phyloP scores from a whole-genome alignment of 2,329 filamentous ascomycete genomes.

The Neopestalotiopsis rosae region DNA sequence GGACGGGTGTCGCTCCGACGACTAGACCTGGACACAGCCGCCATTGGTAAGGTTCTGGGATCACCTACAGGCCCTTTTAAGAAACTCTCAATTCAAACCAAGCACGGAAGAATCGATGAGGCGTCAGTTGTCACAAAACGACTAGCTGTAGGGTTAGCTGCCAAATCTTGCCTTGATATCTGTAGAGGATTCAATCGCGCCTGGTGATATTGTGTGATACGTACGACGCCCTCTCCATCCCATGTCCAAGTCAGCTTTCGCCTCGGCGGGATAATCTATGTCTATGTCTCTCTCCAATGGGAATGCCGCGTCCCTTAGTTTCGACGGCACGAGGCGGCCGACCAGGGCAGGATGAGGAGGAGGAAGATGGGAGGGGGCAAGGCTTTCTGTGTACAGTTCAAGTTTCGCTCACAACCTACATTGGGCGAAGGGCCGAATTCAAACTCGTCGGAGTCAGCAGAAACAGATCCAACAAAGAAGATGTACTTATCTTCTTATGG shows the following conservation, averaged over 20 bases:
- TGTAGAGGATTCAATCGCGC: not conserved
- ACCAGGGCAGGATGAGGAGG: not conserved
- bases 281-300: not conserved
- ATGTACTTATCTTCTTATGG: not conserved
- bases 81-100: no score
- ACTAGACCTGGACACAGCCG: not conserved
- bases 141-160: not conserved
- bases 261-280: not conserved
- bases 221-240: not conserved
- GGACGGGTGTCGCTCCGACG: not conserved
- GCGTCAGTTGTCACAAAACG: not conserved
- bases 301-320: not conserved
- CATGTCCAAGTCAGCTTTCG: not conserved
- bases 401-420: not conserved
- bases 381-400: no score
- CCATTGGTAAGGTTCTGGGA: not conserved
- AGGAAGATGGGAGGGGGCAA: no score
- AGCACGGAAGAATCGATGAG: not conserved
- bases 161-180: not conserved
- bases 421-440: not conserved
- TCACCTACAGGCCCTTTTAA: no score
- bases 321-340: conserved; percentile 1
- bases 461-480: not conserved
- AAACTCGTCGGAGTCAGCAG: not conserved
- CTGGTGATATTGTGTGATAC: not conserved